Percentiles rank a stretch among this genome's conserved stretches.
Evolutionary conservation across 2,329 filamentous ascomycete genomes (phyloP).

Genomic region (Nothopassalora personata): DNA sequence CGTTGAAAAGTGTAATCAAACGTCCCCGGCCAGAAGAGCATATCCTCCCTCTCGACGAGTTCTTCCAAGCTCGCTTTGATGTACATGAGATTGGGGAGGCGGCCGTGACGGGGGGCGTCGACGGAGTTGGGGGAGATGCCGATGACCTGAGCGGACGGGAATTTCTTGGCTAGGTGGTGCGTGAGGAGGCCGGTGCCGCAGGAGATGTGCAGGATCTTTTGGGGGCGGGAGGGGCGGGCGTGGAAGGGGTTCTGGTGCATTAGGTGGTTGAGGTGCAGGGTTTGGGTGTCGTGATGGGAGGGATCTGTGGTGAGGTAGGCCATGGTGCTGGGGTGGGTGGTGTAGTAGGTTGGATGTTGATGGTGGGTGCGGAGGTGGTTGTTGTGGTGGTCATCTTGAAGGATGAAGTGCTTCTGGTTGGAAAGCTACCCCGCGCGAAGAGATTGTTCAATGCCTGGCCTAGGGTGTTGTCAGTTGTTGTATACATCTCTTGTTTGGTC

Average conservation of each 20-base stretch:
- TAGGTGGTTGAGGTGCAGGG: neutral
- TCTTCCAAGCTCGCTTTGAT: neutral
- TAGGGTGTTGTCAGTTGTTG: no score
- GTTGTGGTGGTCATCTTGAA: no score
- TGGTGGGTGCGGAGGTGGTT: no score
- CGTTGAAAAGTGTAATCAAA: neutral
- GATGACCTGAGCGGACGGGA: neutral
- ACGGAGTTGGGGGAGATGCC: neutral
- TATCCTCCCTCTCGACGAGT: neutral
- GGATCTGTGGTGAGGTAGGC: neutral
- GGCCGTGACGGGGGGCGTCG: neutral
- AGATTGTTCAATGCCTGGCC: no score
- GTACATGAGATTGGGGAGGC: neutral
- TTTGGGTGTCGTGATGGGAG: neutral
- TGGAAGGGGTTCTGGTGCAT: neutral
- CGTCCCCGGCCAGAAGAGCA: constrained; percentile 3
- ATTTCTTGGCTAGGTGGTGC: neutral
- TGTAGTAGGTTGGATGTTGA: no score
- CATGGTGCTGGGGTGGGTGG: neutral
- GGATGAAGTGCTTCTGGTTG: no score
- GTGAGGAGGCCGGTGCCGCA: neutral
- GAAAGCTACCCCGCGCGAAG: no score
- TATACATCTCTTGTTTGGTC: no score
- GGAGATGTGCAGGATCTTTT: neutral
- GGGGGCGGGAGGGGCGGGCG: neutral